Evolutionary conservation across 306 rosid species (phyloP), one percentile per base, ranked within the genome.

Genomic region (Cotoneaster glaucophyllus): DNA sequence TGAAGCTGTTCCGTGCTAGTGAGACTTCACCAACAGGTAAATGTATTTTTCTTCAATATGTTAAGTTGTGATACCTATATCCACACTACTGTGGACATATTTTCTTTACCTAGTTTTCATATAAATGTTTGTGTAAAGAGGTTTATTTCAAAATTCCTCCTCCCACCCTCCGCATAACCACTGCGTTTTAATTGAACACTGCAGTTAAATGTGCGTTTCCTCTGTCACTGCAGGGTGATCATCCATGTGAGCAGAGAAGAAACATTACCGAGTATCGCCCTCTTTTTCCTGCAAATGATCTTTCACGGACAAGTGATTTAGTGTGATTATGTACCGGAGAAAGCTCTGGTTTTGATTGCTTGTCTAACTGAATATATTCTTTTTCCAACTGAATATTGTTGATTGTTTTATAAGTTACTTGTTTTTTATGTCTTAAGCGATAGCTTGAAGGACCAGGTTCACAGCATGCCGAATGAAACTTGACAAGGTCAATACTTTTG

Each of bases 231-330:
- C 78, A 95, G 96, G 98, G 97, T 52, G 86, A 90, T 74, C 92
- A 87, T 84, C 97, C 97, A 58, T 92, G 98, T 80, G 96, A 92
- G 80, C 89, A 92, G 89, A 90, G 98, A 86, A 85, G 96, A 82
- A 89, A 77, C 84, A 83, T 89, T 71, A 82, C 66, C 15, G 96
- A 95, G 77, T 95, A 95, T 75, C 83, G 26, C 53, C 63, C 84
- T 73, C 84, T 95, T 78, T 95, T 95, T 81, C 98, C 98, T 14
- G 98, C 93, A 13, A 74, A 92, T 82, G 93, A 92, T 86, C 92
- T 92, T 84, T 92, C 96, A 34, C n/a, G n/a, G n/a, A n/a, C 73
- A 79, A 81, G 91, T 76, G 39, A 58, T 85, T 68, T 74, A 59
- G 73, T 68, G 44, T 76, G 19, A 43, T 71, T 69, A 45, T 25